These are phyloP conservation scores for Alternaria ventricosa DNA, from an alignment of 2,329 filamentous ascomycete genomes.

Conservation along the genomic window DNA sequence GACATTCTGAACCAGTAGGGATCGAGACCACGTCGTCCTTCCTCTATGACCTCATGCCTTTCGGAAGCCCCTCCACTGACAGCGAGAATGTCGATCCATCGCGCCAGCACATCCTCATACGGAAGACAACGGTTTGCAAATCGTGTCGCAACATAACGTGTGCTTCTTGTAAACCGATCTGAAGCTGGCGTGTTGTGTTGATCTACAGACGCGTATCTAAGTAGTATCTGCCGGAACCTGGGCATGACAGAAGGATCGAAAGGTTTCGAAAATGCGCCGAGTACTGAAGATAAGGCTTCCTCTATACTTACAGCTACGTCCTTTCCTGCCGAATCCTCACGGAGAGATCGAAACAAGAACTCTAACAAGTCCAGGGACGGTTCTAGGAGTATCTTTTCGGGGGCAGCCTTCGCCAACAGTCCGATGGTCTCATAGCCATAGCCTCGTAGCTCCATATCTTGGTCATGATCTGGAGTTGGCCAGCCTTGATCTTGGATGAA, in stretches of 20 bases:
- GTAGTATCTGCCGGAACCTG: constrained; percentile 45
- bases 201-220: constrained; percentile 37
- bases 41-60: constrained; percentile 83
- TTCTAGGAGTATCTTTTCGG: constrained; percentile 62
- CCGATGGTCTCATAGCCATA: constrained; percentile 92
- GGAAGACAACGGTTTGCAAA: constrained; percentile 89
- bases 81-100: constrained; percentile 89
- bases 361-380: constrained; percentile 63
- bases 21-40: constrained; percentile 87
- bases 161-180: constrained; percentile 62
- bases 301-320: constrained; percentile 86
- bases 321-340: constrained; percentile 76
- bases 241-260: constrained; percentile 51
- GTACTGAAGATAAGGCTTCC: constrained; percentile 79
- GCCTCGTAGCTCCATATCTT: constrained; percentile 71
- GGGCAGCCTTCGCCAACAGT: constrained; percentile 72
- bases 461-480: constrained; percentile 67
- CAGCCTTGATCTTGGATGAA: constrained; percentile 85
- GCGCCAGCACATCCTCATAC: constrained; percentile 77
- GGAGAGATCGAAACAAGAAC: constrained; percentile 85
- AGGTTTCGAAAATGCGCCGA: constrained; percentile 63
- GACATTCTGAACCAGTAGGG: constrained; percentile 73
- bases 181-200: constrained; percentile 26
- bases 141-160: constrained; percentile 81
- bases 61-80: constrained; percentile 70